phyloP scores from a whole-genome alignment of 2,329 filamentous ascomycete species.

The Pochonia chlamydosporia region DNA sequence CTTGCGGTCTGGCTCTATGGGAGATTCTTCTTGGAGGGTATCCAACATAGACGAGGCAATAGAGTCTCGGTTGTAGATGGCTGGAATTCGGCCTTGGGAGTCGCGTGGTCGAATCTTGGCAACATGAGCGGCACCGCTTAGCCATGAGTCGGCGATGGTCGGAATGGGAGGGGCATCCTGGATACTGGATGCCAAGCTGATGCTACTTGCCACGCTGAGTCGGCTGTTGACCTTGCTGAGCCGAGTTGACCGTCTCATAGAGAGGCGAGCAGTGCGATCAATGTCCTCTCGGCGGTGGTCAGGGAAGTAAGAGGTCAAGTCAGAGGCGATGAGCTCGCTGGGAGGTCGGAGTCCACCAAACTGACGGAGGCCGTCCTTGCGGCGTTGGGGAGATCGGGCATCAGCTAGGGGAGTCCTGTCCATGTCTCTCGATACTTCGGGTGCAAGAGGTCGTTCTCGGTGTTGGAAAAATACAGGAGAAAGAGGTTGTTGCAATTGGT shows the following conservation, averaged over 20 bases:
- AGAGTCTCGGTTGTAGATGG: constrained; percentile 67
- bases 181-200: constrained; percentile 87
- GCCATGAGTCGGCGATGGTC: constrained; percentile 91
- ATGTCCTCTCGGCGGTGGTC: constrained; percentile 92
- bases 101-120: constrained; percentile 35
- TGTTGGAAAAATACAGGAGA: constrained; percentile 73
- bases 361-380: constrained; percentile 59
- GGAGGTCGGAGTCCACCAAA: constrained; percentile 92
- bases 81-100: constrained; percentile 40
- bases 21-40: constrained; percentile 84
- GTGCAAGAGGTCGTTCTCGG: constrained; percentile 57
- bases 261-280: constrained; percentile 89
- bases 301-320: constrained; percentile 94
- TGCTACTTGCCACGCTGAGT: constrained; percentile 86
- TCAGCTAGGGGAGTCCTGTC: constrained; percentile 50
- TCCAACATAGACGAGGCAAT: constrained; percentile 84
- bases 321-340: constrained; percentile 94
- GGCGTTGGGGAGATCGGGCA: constrained; percentile 34
- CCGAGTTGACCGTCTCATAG: constrained; percentile 82
- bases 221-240: constrained; percentile 90
- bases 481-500: constrained; percentile 73
- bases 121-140: constrained; percentile 44
- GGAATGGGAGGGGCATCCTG: constrained; percentile 92
- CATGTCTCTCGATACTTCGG: constrained; percentile 44
- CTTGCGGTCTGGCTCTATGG: constrained; percentile 81